Evolutionary conservation across 2,329 filamentous ascomycete genomes (phyloP), one percentile per base, ranked within the genome.

Genomic region (Emmonsiellopsis sp.): DNA sequence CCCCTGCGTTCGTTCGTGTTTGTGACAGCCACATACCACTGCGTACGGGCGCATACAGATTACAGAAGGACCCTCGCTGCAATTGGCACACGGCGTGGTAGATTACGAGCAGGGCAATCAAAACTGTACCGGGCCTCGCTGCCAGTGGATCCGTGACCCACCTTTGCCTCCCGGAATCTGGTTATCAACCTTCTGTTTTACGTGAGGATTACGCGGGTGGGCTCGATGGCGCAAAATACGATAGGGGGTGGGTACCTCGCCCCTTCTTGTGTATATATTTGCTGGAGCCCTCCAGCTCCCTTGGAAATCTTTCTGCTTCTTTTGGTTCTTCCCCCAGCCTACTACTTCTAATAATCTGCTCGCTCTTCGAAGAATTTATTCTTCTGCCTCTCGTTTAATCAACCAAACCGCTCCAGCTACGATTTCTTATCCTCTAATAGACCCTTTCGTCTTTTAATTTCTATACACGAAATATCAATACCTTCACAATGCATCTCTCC

Each of bases 401-500:
- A 31, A 34, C 20, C 20, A 49, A n/a, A 31, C 20, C 20, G 10
- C 32, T 49, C 32, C 20, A 31, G 11, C 37, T 16, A 15, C 30
- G 31, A 41, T 44, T 32, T 15, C n/a, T 16, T 48, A 48, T 38
- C 31, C 20, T n/a, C 13, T 5, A 15, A 2, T 49, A 11, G 8
- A 47, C 9, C 35, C 13, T 20, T 35, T 16, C 5, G 16, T 41
- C 11, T 45, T 13, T 49, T 31, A 13, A 15, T 50, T 45, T 42
- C 7, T 7, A 47, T 20, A 44, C 31, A 35, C 15, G 32, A 11
- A 10, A 45, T 9, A 7, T 47, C 45, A 43, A 48, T 48, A 42
- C 40, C 32, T 45, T 46, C 53, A 54, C 16, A 46, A 59, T 59
- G 58, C 58, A 57, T 55, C 53, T 55, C 56, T 57, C 58, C 15